Base-by-base conservation (phyloP, 2,329 filamentous ascomycete species). In the Simplicillium aogashimaense region DNA sequence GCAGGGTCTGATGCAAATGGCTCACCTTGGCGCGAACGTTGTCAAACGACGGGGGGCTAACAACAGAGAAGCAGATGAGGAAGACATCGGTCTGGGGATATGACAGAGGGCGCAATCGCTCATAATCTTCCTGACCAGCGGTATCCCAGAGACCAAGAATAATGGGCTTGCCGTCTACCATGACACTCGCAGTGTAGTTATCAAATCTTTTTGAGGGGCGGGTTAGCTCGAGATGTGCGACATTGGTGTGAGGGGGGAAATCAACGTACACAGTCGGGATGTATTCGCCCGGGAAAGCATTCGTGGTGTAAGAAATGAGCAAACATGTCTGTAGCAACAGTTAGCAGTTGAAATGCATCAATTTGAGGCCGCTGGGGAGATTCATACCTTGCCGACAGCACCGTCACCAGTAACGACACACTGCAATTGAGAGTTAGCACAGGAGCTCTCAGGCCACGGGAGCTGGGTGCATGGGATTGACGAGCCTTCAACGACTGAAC, bases 271-370 rank as follows among this genome's bases (percentile, higher is more conserved):
- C 92, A 55, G 92, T 98, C 51, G 92, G 92, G 54, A 98, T 97
- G 67, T 98, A 98, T 74, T 98, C 92, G 65, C 92, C 92, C n/a
- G 92, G 92, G 64, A 98, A 98, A 50, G 92, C 92, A 71, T 97
- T 98, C 48, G 92, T 98, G 48, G 92, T 97, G 71, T 98, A 98
- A 39, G 90, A 97, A 63, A 98, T 98, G 56, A 98, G 81, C 45
- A 98, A 81, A 73, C 92, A 98, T 74, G 92, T 98, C 90, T 95
- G 46, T 32, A 38, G 52, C 18, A 40, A 17, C 29, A 36, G 55
- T 64, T 52, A 64, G 60, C 42, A 39, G 31, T 17, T 29, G 37
- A 25, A 34, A 28, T 30, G 18, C 33, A 15, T 29, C 16, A n/a
- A 41, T 44, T 36, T 35, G 18, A 35, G 25, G 34, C 17, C 35